Evolutionary conservation across 352 stramenopile genomes (phyloP), one percentile per base, ranked within the genome.

Genomic region (Globisporangium irregulare): DNA sequence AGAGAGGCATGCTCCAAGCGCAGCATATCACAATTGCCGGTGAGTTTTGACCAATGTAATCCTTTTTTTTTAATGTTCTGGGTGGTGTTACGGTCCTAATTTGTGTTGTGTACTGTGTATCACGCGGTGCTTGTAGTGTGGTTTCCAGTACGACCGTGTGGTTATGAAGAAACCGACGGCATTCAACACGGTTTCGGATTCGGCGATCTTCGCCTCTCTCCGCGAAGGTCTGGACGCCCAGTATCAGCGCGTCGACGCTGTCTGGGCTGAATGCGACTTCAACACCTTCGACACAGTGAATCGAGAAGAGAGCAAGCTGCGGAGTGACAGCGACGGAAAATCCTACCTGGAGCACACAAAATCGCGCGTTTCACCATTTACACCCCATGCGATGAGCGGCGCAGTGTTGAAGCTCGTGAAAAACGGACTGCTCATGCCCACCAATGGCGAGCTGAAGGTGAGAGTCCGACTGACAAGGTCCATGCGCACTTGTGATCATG

Each of bases 181-280:
- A 22, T 50, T 50, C 43, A 50, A 50, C 43, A 50, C 43, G 15
- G 43, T 22, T 9, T 50, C 25, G 0, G 54, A 60, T 22, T 60
- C 15, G 4, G 59, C 69, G 4, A 73, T 74, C 29, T 81, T 79
- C 43, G 64, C 74, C 5, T 70, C 70, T 10, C 72, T 81, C n/a
- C 56, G 53, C 12, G 59, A 64, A 15, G 68, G 74, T 58, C 55
- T 78, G n/a, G 58, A 70, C 8, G 59, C 50, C 36, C 68, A 74
- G 66, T 71, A 76, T 22, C 59, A 65, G 59, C 64, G 70, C 6
- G 65, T 62, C 3, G 29, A 67, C 32, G 29, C 18, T n/a, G 55
- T 78, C 12, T 76, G 70, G 55, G 65, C 36, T 14, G 66, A 70
- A 10, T 53, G 57, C 1, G 29, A 53, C 24, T 76, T 80, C 20